These are phyloP conservation scores for Crotalaria pallida DNA, from an alignment of 306 rosid genomes.

Conservation along the genomic window DNA sequence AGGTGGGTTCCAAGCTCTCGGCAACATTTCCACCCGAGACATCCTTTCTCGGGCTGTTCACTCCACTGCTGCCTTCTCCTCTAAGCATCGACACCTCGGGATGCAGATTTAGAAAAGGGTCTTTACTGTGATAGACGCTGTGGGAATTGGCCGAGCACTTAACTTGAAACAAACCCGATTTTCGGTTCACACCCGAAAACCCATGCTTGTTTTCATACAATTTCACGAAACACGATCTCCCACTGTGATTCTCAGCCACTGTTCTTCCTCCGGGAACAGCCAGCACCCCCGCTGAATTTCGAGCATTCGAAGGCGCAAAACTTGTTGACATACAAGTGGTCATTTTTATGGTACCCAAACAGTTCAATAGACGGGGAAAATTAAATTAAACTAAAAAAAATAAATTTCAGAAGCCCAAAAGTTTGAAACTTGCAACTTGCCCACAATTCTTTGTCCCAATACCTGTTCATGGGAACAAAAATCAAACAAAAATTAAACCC, in stretches of 20 bases:
- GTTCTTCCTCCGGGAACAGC: constrained; percentile 54
- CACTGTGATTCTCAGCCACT: constrained; percentile 36
- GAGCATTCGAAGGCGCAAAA: constrained; percentile 50
- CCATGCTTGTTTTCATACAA: constrained; percentile 36
- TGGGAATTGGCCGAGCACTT: constrained; percentile 62
- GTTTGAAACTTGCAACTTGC: constrained; percentile 22
- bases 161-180: constrained; percentile 38
- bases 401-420: constrained; percentile 2
- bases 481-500: not conserved
- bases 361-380: no score
- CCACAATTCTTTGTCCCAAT: constrained; percentile 30
- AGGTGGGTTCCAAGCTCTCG: constrained; percentile 46
- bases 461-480: constrained; percentile 35
- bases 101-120: constrained; percentile 87
- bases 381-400: not conserved
- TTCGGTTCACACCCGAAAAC: constrained; percentile 33
- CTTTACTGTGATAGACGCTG: constrained; percentile 55
- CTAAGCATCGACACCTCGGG: constrained; percentile 94
- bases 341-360: constrained; percentile 37
- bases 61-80: constrained; percentile 57
- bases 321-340: constrained; percentile 42
- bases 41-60: constrained; percentile 57
- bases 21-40: constrained; percentile 38
- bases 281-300: constrained; percentile 52
- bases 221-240: constrained; percentile 37